Evolutionary conservation across 805 yeast species (phyloP), one percentile per base, ranked within the genome.

Genomic region (Myxozyma nipponensis): DNA sequence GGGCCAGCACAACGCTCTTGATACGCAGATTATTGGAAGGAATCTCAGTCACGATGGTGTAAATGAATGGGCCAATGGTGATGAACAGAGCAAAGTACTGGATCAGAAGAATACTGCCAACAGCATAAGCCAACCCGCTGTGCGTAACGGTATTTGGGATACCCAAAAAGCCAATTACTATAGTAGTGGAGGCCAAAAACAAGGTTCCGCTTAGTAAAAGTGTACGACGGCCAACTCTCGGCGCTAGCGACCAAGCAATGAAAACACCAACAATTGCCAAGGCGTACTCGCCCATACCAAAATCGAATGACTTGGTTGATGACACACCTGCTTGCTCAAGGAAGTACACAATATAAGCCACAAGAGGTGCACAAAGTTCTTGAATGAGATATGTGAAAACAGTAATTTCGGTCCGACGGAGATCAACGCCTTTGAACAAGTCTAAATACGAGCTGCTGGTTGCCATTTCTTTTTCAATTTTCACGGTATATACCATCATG

Each of bases 341-440:
- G 63, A 78, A 77, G 59, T 77, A 76, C 25, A 82, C 73, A 26
- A 25, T 42, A 2, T 48, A 42, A 10, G 49, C 42, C n/a, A 48
- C 42, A 24, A 46, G 46, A 21, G 42, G 42, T 13, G 42, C 30
- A 18, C 49, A 48, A 21, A 48, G 26, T 15, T 42, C 32, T 32
- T 46, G 49, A 25, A 42, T 46, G 30, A 48, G 42, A 22, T 38
- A 46, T 3, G 42, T n/a, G 9, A 26, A 24, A 13, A 39, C 35
- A 17, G 49, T 38, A n/a, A 48, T 25, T 13, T 42, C 9, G 6
- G 49, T 46, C n/a, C 49, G 49, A 37, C 42, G 42, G n/a, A 46
- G 23, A 21, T 46, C 32, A 2, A 18, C 24, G 25, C 47, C 35
- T 15, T 46, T 42, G 38, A 46, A 46, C 18, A 46, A 21, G 9